phyloP scores from a whole-genome alignment of 2,329 filamentous ascomycete genomes.

The Macrophomina phaseolina region DNA sequence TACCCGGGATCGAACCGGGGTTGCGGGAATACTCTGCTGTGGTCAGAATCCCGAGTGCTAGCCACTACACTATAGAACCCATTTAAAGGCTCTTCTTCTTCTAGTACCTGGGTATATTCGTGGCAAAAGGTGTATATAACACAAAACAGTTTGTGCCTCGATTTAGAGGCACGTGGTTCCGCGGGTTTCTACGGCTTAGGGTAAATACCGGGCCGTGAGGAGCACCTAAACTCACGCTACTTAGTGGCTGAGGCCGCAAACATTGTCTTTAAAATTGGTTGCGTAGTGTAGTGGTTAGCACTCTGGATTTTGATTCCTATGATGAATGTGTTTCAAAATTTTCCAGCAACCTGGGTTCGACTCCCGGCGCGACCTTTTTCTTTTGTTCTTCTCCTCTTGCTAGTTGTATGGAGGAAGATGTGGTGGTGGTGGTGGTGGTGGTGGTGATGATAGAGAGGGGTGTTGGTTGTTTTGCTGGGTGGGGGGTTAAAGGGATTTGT shows the following conservation, averaged over 20 bases:
- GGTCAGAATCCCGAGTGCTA: conserved; percentile 9
- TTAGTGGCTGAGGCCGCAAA: not conserved
- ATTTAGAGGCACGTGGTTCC: not conserved
- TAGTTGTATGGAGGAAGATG: not conserved
- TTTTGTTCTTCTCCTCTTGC: not conserved
- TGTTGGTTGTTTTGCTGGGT: not conserved
- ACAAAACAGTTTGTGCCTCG: too few species aligned
- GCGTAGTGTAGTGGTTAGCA: conserved; percentile 24
- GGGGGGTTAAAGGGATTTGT: not conserved
- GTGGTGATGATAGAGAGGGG: not conserved
- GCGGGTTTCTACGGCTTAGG: not conserved
- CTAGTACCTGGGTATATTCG: not conserved
- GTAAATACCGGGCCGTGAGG: not conserved
- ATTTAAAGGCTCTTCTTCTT: not conserved
- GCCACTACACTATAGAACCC: conserved; percentile 14
- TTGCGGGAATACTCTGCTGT: not conserved
- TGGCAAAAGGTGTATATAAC: too few species aligned
- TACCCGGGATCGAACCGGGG: conserved; percentile 6
- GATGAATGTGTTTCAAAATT: not conserved
- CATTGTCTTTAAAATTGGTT: not conserved
- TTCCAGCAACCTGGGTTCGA: conserved; percentile 20
- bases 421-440: not conserved
- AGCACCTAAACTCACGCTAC: not conserved
- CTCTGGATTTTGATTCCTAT: conserved; percentile 13
- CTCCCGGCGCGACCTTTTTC: conserved; percentile 15